Percentiles rank a stretch among this genome's conserved stretches.
Evolutionary conservation across 2,329 filamentous ascomycete species (phyloP).

Genomic region (Rhynchosporium agropyri): DNA sequence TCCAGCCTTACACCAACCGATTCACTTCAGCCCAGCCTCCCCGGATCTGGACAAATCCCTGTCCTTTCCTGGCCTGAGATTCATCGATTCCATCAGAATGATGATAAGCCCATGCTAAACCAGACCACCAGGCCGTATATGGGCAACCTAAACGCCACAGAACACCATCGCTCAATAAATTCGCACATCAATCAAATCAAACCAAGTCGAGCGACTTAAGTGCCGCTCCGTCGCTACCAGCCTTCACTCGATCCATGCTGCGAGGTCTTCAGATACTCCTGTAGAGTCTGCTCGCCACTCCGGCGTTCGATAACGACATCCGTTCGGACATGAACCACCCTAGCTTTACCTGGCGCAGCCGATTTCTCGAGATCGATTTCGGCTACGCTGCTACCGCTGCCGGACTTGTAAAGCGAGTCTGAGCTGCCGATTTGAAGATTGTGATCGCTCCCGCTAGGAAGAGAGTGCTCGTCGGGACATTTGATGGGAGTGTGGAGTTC

Average conservation of each 20-base stretch:
- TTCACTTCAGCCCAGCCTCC: neutral
- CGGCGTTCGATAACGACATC: neutral
- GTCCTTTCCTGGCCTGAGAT: neutral
- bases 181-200: neutral
- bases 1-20: neutral
- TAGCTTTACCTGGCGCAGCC: neutral
- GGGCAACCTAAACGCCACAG: neutral
- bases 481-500: conserved; percentile 13
- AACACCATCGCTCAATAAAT: conserved; percentile 16
- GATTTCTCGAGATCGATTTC: conserved; percentile 13
- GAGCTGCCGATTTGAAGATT: neutral
- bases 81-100: neutral
- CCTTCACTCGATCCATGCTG: neutral
- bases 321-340: neutral
- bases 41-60: neutral
- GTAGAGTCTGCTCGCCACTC: conserved; percentile 1
- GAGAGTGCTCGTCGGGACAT: conserved; percentile 6
- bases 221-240: neutral
- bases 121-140: conserved; percentile 5
- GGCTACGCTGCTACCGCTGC: neutral
- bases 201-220: neutral
- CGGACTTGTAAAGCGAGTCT: neutral
- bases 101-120: neutral
- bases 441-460: conserved; percentile 7
- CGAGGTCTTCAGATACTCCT: conserved; percentile 9